These are phyloP conservation scores for Parsonsia alboflavescens DNA, from an alignment of 257 asterid species.

Conservation along the genomic window DNA sequence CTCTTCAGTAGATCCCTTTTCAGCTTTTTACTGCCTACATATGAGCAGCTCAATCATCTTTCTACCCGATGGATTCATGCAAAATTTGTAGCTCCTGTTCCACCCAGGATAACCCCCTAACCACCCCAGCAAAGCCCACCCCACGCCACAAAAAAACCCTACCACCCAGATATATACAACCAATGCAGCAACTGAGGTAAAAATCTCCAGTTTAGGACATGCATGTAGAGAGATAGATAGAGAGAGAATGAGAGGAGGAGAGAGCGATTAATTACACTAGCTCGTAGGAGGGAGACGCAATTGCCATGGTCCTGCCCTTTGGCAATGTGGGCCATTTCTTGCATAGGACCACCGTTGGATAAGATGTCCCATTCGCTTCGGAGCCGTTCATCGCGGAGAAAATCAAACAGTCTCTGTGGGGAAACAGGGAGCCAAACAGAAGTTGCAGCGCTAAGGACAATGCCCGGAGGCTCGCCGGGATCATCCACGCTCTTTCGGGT, in stretches of 20 bases:
- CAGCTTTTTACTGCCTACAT: slow-evolving; percentile 9
- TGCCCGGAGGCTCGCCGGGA: slow-evolving; percentile 91
- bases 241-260: background rate
- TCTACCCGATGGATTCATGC: background rate
- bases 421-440: slow-evolving; percentile 86
- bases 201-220: background rate
- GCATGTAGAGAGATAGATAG: background rate
- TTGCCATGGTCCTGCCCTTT: slow-evolving; percentile 89
- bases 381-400: slow-evolving; percentile 71
- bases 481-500: slow-evolving; percentile 75
- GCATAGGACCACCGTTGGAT: slow-evolving; percentile 95
- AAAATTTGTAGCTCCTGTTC: too few relatives aligned
- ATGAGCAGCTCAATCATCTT: background rate
- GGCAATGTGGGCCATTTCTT: slow-evolving; percentile 86
- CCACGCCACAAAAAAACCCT: too few relatives aligned
- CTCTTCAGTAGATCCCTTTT: slow-evolving; percentile 16
- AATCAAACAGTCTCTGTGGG: slow-evolving; percentile 65
- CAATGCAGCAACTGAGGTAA: background rate
- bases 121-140: background rate
- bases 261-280: slow-evolving; percentile 46
- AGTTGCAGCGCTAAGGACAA: slow-evolving; percentile 81
- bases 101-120: too few relatives aligned
- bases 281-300: slow-evolving; percentile 84
- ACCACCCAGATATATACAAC: too few relatives aligned
- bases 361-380: slow-evolving; percentile 93